Conservation (phyloP, 176 grass and related monocot species). For the Eragrostis curvula region DNA sequence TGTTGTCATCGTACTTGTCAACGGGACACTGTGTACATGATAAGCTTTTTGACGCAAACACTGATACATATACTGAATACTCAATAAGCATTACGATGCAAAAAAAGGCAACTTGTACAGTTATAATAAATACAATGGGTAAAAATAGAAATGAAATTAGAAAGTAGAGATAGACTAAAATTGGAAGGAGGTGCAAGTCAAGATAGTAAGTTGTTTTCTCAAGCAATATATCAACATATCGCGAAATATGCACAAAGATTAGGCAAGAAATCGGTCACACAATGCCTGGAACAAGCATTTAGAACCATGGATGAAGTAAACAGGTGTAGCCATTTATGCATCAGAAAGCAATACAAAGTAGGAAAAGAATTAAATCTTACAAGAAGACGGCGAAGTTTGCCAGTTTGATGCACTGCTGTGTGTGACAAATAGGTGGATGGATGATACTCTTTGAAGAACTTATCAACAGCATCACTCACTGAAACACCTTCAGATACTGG, state of each 20-base stretch:
- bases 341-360: conserved; percentile 19
- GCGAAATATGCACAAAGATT: background rate
- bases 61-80: conserved; percentile 3
- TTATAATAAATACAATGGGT: conserved; percentile 17
- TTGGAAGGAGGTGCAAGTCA: conserved; percentile 7
- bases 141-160: conserved; percentile 13
- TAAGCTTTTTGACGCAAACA: background rate
- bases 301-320: conserved; percentile 4
- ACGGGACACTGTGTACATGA: background rate
- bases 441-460: conserved; percentile 88
- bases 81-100: background rate
- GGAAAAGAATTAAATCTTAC: conserved; percentile 54
- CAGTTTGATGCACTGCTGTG: conserved; percentile 75
- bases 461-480: conserved; percentile 71
- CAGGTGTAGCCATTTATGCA: background rate
- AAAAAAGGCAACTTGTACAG: conserved; percentile 12
- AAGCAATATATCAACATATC: conserved; percentile 13
- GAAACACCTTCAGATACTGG: conserved; percentile 65
- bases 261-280: background rate
- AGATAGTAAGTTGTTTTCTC: background rate
- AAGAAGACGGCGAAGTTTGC: conserved; percentile 78
- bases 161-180: conserved; percentile 3
- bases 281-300: background rate
- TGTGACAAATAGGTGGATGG: conserved; percentile 77
- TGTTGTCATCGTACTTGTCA: background rate